Base-by-base conservation (phyloP, 805 yeast species). In the Wickerhamiella slavikovae region DNA sequence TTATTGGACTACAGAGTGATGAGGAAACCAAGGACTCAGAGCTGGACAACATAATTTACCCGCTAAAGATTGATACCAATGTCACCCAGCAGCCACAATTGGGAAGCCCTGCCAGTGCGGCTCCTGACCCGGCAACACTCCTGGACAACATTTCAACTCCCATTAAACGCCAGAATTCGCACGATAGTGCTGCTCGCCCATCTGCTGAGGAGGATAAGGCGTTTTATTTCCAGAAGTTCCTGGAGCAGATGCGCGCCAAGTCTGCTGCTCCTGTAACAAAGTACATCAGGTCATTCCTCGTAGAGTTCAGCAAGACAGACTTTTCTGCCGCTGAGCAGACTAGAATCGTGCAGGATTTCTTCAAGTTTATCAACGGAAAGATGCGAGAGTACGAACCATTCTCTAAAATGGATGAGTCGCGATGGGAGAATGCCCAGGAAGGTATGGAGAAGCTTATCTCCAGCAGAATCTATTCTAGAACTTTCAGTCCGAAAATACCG, bases 401-500 rank as follows among this genome's bases (percentile, higher is more conserved):
- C 48, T 62, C 67, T 15, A 54, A 66, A 3, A 62, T 79, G 57
- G 69, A 68, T 12, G 64, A 60, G 2, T 58, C 58, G 14, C 70
- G 64, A 30, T 53, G 77, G 29, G 69, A 62, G 22, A 80, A 83
- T 44, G 72, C 92, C 2, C 57, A 71, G 39, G 95, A 82, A 41
- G 98, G 98, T 0, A 60, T 89, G 42, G 99, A 89, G 50, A 89
- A 89, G 49, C 60, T 89, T 25, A 62, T 91, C 7, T 79, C 83
- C 92, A 83, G 85, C 32, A 62, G 93, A 38, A 51, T 91, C 2
- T 83, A 80, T 48, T 58, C 60, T 1, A 67, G 65, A 31, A 74
- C 85, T 18, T 91, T 76, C 45, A 70, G 95, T 0, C 95, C 96
- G 0, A 66, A 60, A 25, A 62, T 67, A n/a, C 54, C 64, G 2